phyloP scores from a whole-genome alignment of 129 eudicot species.

The Scalesia atractyloides region DNA sequence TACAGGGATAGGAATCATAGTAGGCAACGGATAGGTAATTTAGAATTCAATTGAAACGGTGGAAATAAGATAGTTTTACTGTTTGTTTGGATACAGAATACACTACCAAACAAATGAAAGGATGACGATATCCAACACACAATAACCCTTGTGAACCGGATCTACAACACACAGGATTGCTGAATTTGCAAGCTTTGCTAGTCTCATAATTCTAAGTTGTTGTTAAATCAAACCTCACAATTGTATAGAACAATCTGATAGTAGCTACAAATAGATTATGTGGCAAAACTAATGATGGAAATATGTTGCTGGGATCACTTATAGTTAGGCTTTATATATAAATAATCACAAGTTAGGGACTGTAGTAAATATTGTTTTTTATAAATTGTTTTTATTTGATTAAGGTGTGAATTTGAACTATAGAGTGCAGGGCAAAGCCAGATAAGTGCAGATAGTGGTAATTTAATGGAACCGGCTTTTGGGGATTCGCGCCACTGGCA shows the following conservation, averaged over 20 bases:
- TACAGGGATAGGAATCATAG: no score
- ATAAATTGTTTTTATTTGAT: not conserved
- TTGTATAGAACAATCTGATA: constrained; percentile 9
- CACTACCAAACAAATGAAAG: no score
- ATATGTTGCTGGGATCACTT: not conserved
- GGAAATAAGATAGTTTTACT: no score
- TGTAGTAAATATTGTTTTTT: not conserved
- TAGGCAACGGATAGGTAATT: no score
- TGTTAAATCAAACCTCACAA: not conserved
- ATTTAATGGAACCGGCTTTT: constrained; percentile 38
- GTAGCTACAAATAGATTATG: constrained; percentile 5
- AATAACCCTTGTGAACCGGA: no score
- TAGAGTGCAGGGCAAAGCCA: constrained; percentile 32
- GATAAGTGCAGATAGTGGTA: constrained; percentile 38
- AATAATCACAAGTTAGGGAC: not conserved
- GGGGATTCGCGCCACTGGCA: constrained; percentile 79
- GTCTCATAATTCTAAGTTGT: not conserved
- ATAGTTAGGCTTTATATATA: not conserved
- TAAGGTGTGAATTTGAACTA: constrained; percentile 12
- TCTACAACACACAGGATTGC: not conserved
- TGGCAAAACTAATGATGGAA: not conserved
- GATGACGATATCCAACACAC: no score
- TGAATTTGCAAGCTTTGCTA: not conserved
- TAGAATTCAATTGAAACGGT: no score
- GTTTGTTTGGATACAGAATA: no score